phyloP scores from a whole-genome alignment of 202 grass and related monocot genomes.

The Sporobolus alterniflorus region DNA sequence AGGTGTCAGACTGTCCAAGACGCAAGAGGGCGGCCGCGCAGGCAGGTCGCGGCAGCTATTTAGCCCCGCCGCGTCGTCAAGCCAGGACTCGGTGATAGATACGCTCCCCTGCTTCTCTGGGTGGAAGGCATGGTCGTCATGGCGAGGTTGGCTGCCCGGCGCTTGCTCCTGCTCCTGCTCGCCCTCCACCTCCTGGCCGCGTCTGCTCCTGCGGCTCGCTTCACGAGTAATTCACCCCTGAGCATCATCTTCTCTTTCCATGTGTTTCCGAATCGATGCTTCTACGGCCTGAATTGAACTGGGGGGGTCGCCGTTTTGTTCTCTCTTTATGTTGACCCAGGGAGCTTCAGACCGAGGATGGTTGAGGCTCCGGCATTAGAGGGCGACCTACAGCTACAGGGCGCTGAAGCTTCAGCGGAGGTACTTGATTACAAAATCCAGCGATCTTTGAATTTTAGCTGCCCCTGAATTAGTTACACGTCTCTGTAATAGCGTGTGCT shows the following conservation, averaged over 20 bases:
- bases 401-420: background rate
- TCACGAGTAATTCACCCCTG: conserved; percentile 28
- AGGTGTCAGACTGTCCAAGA: background rate
- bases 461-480: background rate
- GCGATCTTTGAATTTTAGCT: too few relatives aligned
- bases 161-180: conserved; percentile 35
- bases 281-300: background rate
- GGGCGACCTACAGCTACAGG: background rate
- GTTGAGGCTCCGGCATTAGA: conserved; percentile 11
- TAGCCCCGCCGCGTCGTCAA: conserved; percentile 1
- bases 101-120: conserved; percentile 2
- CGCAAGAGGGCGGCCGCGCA: background rate
- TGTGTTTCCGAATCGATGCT: background rate
- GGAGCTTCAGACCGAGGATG: conserved; percentile 19
- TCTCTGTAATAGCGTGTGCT: background rate
- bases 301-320: too few relatives aligned
- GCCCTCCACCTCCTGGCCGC: conserved; percentile 31
- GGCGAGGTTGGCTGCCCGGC: conserved; percentile 9
- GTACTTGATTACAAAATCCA: conserved; percentile 25
- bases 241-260: background rate
- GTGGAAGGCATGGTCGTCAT: conserved; percentile 27
- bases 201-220: conserved; percentile 29
- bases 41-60: conserved; percentile 39
- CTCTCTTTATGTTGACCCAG: conserved; percentile 11
- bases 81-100: background rate